Evolutionary conservation across 2,329 filamentous ascomycete species (phyloP), one percentile per base, ranked within the genome.

Genomic region (Epicoccum sorghinum): DNA sequence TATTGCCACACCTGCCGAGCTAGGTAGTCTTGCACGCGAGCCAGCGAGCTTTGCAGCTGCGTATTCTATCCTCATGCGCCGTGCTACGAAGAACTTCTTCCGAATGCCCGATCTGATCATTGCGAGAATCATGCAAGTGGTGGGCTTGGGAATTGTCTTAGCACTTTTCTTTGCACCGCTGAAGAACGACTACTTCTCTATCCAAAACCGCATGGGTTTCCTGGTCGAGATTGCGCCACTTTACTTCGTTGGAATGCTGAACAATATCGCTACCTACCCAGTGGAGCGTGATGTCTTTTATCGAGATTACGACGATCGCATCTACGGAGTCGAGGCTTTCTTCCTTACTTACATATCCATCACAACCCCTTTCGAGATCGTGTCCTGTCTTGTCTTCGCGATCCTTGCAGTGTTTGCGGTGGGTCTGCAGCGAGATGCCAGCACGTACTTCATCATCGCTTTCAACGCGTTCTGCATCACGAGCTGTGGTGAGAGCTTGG

Each of bases 191-290:
- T 91, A 89, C 75, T 84, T 81, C 47, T 84, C 84, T 1, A 82
- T 93, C 0, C 89, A 92, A 70, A 90, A 86, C 45, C 83, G 89
- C 1, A 82, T 92, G 62, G 89, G 89, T 0, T 89, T 91, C 61
- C 77, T 91, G 0, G 86, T 91, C 59, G 84, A 92, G 67, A 81
- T 91, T 27, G 83, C 86, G 1, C 86, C 88, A 0, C 83, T 90
- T 32, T 89, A 89, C 72, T 89, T 89, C 62, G 84, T 90, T 2
- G 89, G 89, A 64, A 67, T 92, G 88, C 80, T 92, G 10, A 88
- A 92, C 70, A 91, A 91, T 65, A 86, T 91, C 4, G 87, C 88
- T 3, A 81, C 90, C 7, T 91, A 91, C 66, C 89, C 89, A 0
- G 78, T 78, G 36, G 89, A 91, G 67, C 81, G 88, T 4, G 88